Evolutionary conservation across 768 basidiomycete species (phyloP), one percentile per base, ranked within the genome.

Genomic region (Cubamyces lactineus): DNA sequence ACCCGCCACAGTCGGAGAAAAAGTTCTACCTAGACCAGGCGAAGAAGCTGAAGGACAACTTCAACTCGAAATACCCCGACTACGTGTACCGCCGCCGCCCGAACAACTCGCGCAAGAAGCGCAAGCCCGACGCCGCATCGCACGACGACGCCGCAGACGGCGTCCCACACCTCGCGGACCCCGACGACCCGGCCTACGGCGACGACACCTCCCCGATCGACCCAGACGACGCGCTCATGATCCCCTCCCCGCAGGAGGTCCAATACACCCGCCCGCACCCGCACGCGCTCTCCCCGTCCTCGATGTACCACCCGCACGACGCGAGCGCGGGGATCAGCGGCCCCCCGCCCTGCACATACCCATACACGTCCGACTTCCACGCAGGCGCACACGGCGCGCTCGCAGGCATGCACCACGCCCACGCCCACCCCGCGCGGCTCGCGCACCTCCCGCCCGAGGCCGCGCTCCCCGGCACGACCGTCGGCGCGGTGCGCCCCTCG

Each of bases 21-120:
- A 89, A 92, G 70, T 93, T 91, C 73, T 94, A 93, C 72, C 86
- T 91, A 59, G 88, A 93, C 70, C 89, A 91, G 72, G 92, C 92
- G 11, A 92, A 92, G 74, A 82, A 85, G 63, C 77, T 94, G 57
- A 94, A 94, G 74, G 92, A 94, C 66, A 86, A 78, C 56, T 94
- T 94, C 79, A 94, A 94, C 74, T 76, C 82, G 23, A 89, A 86
- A 71, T 94, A 93, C 74, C 92, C 92, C 16, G 91, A 93, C 80
- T 94, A 94, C 67, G 91, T 94, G 47, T 94, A 94, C 78, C 85
- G 87, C 69, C 86, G 92, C 54, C 82, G 92, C 53, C 92, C 92
- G 26, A 94, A 94, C 77, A 92, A 94, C 72, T 89, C 89, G 57
- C 86, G 92, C 68, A 89, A 85, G 70, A 83, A 80, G 69, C 79